These are phyloP conservation scores for Cephaloascus fragrans DNA, from an alignment of 805 yeast genomes.

Conservation along the genomic window DNA sequence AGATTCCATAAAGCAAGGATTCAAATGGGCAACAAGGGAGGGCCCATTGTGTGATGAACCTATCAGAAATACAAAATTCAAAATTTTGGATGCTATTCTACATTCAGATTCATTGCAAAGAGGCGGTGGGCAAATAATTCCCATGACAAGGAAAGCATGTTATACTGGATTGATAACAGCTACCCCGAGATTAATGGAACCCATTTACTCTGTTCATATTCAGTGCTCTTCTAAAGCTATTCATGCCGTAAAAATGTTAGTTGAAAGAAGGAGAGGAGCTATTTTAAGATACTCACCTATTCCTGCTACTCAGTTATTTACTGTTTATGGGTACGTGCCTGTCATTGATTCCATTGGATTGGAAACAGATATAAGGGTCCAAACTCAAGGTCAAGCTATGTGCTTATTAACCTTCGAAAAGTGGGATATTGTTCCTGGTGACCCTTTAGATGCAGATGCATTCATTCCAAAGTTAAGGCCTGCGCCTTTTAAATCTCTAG, in stretches of 20 bases:
- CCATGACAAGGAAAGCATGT: slow-evolving; percentile 78
- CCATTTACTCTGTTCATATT: slow-evolving; percentile 54
- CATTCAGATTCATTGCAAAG: slow-evolving; percentile 38
- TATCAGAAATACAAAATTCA: slow-evolving; percentile 59
- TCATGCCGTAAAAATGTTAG: slow-evolving; percentile 33
- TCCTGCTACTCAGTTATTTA: slow-evolving; percentile 63
- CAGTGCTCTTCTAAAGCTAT: slow-evolving; percentile 42
- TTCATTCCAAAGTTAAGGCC: slow-evolving; percentile 64
- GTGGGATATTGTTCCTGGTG: slow-evolving; percentile 85
- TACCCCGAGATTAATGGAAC: slow-evolving; percentile 73
- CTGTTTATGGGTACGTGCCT: slow-evolving; percentile 60
- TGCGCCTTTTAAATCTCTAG: slow-evolving; percentile 58
- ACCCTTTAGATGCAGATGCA: slow-evolving; percentile 67
- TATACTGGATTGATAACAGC: slow-evolving; percentile 74
- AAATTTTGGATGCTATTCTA: slow-evolving; percentile 50
- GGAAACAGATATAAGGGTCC: slow-evolving; percentile 73
- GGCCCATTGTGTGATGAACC: slow-evolving; percentile 94
- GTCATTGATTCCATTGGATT: slow-evolving; percentile 87
- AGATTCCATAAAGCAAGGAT: slow-evolving; percentile 62
- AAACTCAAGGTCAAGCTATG: slow-evolving; percentile 72
- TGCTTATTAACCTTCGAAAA: slow-evolving; percentile 53
- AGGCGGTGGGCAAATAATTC: slow-evolving; percentile 64
- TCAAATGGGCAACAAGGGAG: slow-evolving; percentile 70
- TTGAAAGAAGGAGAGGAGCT: slow-evolving; percentile 66
- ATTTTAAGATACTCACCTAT: slow-evolving; percentile 39